Evolutionary conservation across 2,329 filamentous ascomycete species (phyloP).

Genomic region (Ceratocystis destructans): DNA sequence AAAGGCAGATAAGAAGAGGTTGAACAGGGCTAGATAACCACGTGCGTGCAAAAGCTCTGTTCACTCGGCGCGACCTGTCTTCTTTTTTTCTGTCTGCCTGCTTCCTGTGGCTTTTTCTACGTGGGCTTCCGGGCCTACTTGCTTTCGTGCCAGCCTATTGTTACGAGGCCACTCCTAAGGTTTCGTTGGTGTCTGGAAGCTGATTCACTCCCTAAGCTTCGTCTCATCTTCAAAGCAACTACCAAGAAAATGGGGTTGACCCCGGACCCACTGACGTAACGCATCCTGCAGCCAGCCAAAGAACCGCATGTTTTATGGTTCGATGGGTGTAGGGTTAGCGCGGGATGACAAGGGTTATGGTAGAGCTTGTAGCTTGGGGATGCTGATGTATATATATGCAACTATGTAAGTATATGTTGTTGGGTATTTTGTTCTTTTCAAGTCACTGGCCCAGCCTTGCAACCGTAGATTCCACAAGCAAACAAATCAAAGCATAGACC

Average conservation of each 20-base stretch:
- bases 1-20: background rate
- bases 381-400: background rate
- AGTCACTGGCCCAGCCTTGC: background rate
- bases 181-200: background rate
- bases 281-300: background rate
- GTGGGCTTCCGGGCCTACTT: too few species aligned
- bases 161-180: background rate
- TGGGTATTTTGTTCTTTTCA: background rate
- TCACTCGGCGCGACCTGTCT: background rate
- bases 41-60: background rate
- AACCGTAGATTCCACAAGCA: background rate
- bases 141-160: too few species aligned
- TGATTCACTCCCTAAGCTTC: background rate
- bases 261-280: constrained; percentile 3
- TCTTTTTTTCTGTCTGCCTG: background rate
- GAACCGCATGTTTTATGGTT: background rate
- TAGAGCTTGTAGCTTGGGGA: background rate
- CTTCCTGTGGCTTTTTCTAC: too few species aligned
- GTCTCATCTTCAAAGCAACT: background rate
- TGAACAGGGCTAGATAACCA: background rate
- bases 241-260: background rate
- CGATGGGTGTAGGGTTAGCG: background rate
- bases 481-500: too few species aligned
- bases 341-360: background rate
- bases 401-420: background rate